Conservation (phyloP, 805 yeast species). For the Ogataea sp. region DNA sequence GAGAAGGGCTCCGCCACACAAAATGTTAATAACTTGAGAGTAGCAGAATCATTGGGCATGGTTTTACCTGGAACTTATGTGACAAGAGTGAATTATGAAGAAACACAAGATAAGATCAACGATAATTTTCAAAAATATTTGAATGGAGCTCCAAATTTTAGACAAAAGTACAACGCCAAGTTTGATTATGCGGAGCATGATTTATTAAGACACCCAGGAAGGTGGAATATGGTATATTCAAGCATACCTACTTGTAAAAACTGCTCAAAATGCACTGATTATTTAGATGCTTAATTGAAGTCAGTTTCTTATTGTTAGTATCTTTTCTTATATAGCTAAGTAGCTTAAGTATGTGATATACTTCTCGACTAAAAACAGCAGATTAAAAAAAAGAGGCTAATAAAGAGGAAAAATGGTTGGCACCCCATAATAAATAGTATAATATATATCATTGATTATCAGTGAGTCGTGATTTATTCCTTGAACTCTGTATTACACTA, state of each 20-base stretch:
- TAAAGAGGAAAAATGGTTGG: too few species aligned
- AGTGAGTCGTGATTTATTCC: too few species aligned
- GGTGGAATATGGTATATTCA: constrained; percentile 16
- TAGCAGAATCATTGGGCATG: constrained; percentile 14
- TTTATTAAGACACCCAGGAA: constrained; percentile 8
- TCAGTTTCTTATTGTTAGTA: not conserved
- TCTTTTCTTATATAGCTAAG: not conserved
- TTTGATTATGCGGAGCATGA: not conserved
- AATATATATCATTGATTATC: too few species aligned
- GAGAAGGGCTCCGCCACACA: not conserved
- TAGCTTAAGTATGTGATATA: too few species aligned
- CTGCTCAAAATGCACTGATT: constrained; percentile 3
- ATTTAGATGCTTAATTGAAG: not conserved
- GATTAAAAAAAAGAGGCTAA: too few species aligned
- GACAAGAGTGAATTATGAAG: constrained; percentile 6
- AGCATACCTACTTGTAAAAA: not conserved
- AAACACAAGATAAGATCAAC: not conserved
- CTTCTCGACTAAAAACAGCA: too few species aligned
- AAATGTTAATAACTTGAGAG: constrained; percentile 10
- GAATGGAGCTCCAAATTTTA: constrained; percentile 13
- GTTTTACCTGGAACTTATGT: constrained; percentile 14
- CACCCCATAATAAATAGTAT: too few species aligned
- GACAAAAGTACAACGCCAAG: constrained; percentile 3
- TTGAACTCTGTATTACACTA: too few species aligned
- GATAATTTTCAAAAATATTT: constrained; percentile 9